Conservation (phyloP, 176 grass and related monocot species). For the Cenchrus americanus region DNA sequence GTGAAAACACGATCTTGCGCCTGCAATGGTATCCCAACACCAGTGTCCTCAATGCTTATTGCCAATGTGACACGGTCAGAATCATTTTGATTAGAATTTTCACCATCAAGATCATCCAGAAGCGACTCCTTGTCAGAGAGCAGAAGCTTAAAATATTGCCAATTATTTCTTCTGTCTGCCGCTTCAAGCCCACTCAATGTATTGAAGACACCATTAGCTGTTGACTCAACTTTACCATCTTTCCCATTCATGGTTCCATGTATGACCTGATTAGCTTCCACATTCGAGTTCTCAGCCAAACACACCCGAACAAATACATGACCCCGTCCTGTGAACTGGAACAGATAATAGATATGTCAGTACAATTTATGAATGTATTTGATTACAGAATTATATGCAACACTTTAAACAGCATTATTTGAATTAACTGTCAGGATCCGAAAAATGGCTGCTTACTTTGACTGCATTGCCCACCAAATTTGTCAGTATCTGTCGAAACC, state of each 20-base stretch:
- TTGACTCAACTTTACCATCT: conserved; percentile 51
- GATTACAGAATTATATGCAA: conserved; percentile 8
- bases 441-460: conserved; percentile 76
- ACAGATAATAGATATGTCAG: conserved; percentile 40
- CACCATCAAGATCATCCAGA: conserved; percentile 36
- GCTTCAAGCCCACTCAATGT: conserved; percentile 93
- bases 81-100: conserved; percentile 38
- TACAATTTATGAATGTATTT: background rate
- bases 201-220: conserved; percentile 57
- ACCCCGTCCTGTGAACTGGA: conserved; percentile 86
- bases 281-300: conserved; percentile 62
- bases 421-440: background rate
- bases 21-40: conserved; percentile 83
- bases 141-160: conserved; percentile 80
- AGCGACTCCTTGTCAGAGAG: conserved; percentile 55
- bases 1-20: conserved; percentile 91
- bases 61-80: conserved; percentile 54
- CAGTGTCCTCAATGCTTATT: conserved; percentile 90
- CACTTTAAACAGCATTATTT: background rate
- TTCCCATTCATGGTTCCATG: conserved; percentile 51
- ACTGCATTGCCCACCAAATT: conserved; percentile 96
- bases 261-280: conserved; percentile 27
- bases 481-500: conserved; percentile 93
- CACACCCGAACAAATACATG: conserved; percentile 93
- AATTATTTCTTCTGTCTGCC: conserved; percentile 75